Percentiles rank a stretch among this genome's conserved stretches.
These are phyloP conservation scores for Aspergillus ellipticus DNA, from an alignment of 495 filamentous ascomycete species.

Conservation along the genomic window DNA sequence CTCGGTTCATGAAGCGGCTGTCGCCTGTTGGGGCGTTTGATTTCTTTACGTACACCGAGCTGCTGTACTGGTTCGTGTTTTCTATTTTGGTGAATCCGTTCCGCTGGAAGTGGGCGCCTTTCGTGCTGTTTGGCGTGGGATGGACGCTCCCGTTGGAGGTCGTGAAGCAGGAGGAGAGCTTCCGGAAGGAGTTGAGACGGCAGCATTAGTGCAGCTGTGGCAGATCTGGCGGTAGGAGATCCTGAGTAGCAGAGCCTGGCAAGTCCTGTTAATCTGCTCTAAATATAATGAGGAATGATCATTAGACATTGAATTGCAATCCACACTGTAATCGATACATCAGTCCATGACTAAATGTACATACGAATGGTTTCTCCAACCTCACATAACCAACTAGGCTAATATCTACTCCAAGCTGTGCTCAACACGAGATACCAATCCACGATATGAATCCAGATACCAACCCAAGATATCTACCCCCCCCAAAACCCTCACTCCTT, in stretches of 20 bases:
- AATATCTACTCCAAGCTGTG: too few species aligned
- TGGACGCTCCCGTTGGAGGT: constrained; percentile 60
- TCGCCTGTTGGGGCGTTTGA: constrained; percentile 73
- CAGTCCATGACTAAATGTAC: too few species aligned
- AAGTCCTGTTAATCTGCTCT: too few species aligned
- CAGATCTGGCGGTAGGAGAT: too few species aligned
- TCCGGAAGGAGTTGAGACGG: constrained; percentile 31
- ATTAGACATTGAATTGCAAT: too few species aligned
- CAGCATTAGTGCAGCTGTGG: constrained; percentile 15
- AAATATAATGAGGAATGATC: neutral
- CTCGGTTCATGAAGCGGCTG: constrained; percentile 62
- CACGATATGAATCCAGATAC: too few species aligned
- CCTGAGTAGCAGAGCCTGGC: too few species aligned
- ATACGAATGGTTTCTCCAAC: too few species aligned
- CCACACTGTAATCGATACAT: too few species aligned
- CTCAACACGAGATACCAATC: too few species aligned
- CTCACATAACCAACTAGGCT: too few species aligned
- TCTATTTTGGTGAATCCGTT: constrained; percentile 77
- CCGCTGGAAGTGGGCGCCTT: constrained; percentile 69
- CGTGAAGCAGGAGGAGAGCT: constrained; percentile 58
- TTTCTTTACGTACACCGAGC: constrained; percentile 83
- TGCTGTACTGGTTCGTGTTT: constrained; percentile 83
- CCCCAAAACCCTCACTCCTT: neutral
- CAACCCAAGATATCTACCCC: neutral
- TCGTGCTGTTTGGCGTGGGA: constrained; percentile 76